Evolutionary conservation across 495 filamentous ascomycete species (phyloP).

Genomic region (Penicillium paxilli): DNA sequence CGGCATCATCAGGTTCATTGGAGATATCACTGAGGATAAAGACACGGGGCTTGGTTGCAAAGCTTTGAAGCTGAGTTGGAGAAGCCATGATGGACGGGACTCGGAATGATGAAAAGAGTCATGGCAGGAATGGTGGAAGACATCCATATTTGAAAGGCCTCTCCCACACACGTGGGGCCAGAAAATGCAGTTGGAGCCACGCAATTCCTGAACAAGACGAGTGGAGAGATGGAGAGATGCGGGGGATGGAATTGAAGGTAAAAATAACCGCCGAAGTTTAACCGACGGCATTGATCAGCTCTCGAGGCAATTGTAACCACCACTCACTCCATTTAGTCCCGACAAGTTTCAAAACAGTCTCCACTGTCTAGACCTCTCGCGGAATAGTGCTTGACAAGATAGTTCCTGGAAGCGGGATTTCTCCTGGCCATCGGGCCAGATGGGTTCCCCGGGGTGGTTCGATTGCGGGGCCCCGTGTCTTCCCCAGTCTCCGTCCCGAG

Average conservation of each 20-base stretch:
- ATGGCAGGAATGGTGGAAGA: not conserved
- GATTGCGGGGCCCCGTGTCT: not conserved
- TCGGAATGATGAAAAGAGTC: not conserved
- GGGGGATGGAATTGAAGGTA: not conserved
- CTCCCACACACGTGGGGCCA: not conserved
- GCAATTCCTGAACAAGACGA: not conserved
- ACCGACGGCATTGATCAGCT: not conserved
- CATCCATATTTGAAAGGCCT: not conserved
- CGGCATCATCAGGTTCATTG: constrained; percentile 33
- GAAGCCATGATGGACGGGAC: constrained; percentile 2
- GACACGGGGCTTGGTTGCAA: constrained; percentile 12
- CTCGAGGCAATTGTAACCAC: not conserved
- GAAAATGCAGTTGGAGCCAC: constrained; percentile 8
- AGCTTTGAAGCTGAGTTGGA: constrained; percentile 5
- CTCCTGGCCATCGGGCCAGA: not conserved
- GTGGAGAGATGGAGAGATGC: constrained; percentile 1
- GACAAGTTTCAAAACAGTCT: not conserved
- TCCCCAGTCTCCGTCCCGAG: not conserved
- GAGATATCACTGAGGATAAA: constrained; percentile 26
- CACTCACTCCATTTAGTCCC: not conserved
- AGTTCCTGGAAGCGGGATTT: not conserved
- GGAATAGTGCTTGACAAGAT: not conserved
- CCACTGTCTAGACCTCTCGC: not conserved
- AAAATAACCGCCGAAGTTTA: not conserved
- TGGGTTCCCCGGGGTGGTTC: not conserved